A percentile compares a stretch with the other conserved stretches of the same genome.
phyloP scores from a whole-genome alignment of 192 early-diverging fungal species.

The Allomyces arbusculus region DNA sequence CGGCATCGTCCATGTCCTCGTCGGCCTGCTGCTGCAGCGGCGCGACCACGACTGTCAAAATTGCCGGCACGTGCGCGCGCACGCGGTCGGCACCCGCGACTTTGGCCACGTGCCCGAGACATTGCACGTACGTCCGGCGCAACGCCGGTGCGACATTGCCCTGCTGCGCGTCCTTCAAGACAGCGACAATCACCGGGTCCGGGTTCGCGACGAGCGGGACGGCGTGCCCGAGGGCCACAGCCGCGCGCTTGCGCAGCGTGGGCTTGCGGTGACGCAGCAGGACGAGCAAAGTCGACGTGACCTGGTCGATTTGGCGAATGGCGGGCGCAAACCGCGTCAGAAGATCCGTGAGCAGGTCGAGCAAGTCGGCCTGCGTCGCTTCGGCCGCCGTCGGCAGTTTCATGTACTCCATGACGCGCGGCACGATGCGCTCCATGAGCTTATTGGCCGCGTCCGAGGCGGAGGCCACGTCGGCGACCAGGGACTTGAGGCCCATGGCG shows the following conservation, averaged over 20 bases:
- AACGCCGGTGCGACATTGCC: not conserved
- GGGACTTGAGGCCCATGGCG: constrained; percentile 6
- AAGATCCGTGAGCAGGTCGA: constrained; percentile 5
- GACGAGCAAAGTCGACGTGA: not conserved
- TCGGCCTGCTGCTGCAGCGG: not conserved
- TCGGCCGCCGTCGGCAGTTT: not conserved
- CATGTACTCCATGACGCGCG: not conserved
- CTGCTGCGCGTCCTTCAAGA: not conserved
- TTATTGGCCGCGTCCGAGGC: not conserved
- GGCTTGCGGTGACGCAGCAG: constrained; percentile 2
- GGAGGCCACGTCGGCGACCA: constrained; percentile 1
- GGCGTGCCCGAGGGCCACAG: constrained; percentile 1
- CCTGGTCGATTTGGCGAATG: not conserved
- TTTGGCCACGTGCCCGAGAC: not conserved
- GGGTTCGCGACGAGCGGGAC: not conserved
- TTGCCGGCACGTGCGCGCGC: not conserved
- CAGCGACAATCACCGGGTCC: not conserved
- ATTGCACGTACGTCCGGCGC: not conserved
- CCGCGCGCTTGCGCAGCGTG: constrained; percentile 6
- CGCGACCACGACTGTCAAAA: not conserved
- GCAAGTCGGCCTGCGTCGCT: constrained; percentile 1
- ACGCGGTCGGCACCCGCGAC: not conserved
- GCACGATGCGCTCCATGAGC: not conserved
- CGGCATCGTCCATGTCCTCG: not conserved
- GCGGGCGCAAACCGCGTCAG: constrained; percentile 2